Percentiles rank a stretch among this genome's conserved stretches.
These are phyloP conservation scores for Coleophoma crateriformis DNA, from an alignment of 2,329 filamentous ascomycete genomes.

Conservation along the genomic window DNA sequence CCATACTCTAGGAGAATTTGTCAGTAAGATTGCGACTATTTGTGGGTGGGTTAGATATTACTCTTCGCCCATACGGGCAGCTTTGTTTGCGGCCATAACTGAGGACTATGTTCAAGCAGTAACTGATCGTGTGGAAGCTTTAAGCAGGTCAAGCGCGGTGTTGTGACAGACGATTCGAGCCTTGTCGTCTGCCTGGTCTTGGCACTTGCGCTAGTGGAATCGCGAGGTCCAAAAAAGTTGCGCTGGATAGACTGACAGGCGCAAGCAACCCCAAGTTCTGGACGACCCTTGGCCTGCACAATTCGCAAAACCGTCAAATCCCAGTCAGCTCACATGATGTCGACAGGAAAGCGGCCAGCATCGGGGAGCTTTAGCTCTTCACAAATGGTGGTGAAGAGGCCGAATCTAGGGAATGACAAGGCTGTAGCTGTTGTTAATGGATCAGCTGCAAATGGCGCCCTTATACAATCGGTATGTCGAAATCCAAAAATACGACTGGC, in stretches of 20 bases:
- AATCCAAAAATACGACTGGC: conserved; percentile 1
- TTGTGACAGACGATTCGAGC: background rate
- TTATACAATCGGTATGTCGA: conserved; percentile 59
- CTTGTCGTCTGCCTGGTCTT: background rate
- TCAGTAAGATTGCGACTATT: conserved; percentile 13
- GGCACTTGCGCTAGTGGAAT: background rate
- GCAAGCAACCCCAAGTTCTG: too few species aligned
- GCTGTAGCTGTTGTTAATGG: conserved; percentile 53
- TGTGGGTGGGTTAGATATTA: conserved; percentile 34
- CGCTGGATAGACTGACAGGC: too few species aligned
- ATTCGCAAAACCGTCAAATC: too few species aligned
- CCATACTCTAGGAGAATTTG: conserved; percentile 25
- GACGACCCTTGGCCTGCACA: too few species aligned
- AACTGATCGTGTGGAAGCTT: too few species aligned
- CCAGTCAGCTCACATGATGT: conserved; percentile 50
- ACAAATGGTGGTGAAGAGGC: conserved; percentile 84
- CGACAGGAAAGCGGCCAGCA: conserved; percentile 87
- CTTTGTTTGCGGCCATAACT: conserved; percentile 55
- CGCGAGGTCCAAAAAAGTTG: background rate
- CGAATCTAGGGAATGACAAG: conserved; percentile 55
- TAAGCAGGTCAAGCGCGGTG: too few species aligned
- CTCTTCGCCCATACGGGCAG: conserved; percentile 69
- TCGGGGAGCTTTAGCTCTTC: conserved; percentile 73
- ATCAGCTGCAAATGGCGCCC: conserved; percentile 51
- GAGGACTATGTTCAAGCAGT: background rate